Conservation (phyloP, 73 alveolate genomes). For the Strombidium stylifer region DNA sequence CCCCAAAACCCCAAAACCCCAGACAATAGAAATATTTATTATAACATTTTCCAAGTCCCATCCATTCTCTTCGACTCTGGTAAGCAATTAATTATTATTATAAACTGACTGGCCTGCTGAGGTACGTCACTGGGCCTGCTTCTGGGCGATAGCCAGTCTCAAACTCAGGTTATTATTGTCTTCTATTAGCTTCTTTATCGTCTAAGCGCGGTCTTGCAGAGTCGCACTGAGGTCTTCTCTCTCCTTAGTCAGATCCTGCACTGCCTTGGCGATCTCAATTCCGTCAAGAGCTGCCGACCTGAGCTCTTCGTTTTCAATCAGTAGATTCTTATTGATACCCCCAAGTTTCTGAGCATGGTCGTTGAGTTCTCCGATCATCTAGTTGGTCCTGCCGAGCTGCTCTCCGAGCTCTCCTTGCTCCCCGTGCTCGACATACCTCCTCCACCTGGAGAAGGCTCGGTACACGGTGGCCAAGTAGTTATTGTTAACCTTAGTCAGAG, state of each 20-base stretch:
- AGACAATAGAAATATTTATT: no score
- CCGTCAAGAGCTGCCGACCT: constrained; percentile 76
- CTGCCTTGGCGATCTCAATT: constrained; percentile 75
- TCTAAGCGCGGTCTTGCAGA: constrained; percentile 49
- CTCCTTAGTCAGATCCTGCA: constrained; percentile 62
- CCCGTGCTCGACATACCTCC: neutral
- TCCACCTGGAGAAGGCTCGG: constrained; percentile 54
- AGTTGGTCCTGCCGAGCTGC: constrained; percentile 23
- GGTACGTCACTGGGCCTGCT: constrained; percentile 52
- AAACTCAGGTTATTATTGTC: constrained; percentile 48
- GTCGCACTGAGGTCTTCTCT: constrained; percentile 61
- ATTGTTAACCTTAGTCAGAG: constrained; percentile 36
- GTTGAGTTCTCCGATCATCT: constrained; percentile 23
- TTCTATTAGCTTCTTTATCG: constrained; percentile 66
- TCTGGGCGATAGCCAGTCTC: constrained; percentile 50
- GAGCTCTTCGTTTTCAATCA: constrained; percentile 63
- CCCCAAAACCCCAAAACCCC: no score
- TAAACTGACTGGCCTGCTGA: no score
- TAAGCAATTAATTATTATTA: no score
- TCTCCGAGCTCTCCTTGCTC: constrained; percentile 13
- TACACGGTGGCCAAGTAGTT: constrained; percentile 11
- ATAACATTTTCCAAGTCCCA: no score
- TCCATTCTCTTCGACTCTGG: no score
- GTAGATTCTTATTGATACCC: constrained; percentile 30
- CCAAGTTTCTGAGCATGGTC: constrained; percentile 34